Evolutionary conservation across 305 asterid genomes (phyloP), one percentile per base, ranked within the genome.

Genomic region (Rubia occidens): DNA sequence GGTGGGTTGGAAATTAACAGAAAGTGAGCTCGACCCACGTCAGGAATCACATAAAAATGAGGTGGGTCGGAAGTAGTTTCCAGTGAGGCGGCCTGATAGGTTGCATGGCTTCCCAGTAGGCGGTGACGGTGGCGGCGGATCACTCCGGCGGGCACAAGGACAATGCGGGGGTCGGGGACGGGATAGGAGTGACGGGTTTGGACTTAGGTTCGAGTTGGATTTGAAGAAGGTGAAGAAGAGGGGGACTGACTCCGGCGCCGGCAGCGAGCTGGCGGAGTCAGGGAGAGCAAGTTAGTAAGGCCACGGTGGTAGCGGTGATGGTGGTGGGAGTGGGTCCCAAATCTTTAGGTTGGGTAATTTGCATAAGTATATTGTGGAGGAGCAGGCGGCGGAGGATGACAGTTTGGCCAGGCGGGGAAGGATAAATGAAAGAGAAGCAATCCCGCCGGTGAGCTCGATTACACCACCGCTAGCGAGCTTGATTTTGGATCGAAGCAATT

Each of bases 191-290:
- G 77, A 71, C 45, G 84, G 82, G 55, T 74, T 85, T 76, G 84
- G 81, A 6, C 69, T 86, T 73, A 74, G 84, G 77, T 76, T 88
- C 88, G 98, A 86, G 60, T 62, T 86, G 87, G 87, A 86, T 81
- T 79, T 86, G 87, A 87, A 88, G 89, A 87, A 88, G 83, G 85
- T 88, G 81, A 93, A 90, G 89, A 88, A 80, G 75, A 86, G 95
- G 65, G 89, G 70, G 42, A 70, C 58, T 40, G 95, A 88, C 75
- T 81, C 92, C 15, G 81, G 75, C 21, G 78, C 70, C 6, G 89
- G 95, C 59, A 85, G 93, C 78, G 98, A 92, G 83, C 62, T 82
- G 81, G 85, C 86, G 18, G 63, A 58, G 63, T 58, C 37, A 7
- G 63, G 63, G 49, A 43, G 47, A 26, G 29, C 29, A 2, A 26